Base-by-base conservation (phyloP, 306 rosid species). In the Citrullus amarus region DNA sequence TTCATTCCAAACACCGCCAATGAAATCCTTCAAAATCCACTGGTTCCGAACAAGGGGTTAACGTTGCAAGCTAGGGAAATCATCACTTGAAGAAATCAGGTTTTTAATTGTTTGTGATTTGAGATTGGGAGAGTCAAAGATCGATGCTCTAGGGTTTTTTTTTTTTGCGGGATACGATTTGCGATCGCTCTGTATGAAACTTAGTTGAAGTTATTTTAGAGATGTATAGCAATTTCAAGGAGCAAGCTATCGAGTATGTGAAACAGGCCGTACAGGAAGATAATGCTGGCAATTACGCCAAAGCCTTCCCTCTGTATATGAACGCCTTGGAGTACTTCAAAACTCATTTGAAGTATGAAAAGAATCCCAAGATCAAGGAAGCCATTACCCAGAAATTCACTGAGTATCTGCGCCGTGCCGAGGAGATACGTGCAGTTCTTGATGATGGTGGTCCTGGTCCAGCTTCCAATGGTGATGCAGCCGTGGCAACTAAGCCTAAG, bases 141-240 rank as follows among this genome's bases (percentile, higher is more conserved):
- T n/a, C 74, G 73, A 72, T 41, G 71, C 48, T 70, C 57, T 67
- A 68, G 80, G 63, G 77, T 82, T 82, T 77, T 28, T 46, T 22
- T 41, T 48, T 13, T 4, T 36, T 39, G 13, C 18, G 6, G 76
- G n/a, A 20, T 22, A 18, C 57, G 20, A 71, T 71, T 71, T 46
- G 39, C 30, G 77, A 51, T 50, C 39, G 78, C 10, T 14, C 56
- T 6, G 54, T 48, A 83, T 85, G 87, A 81, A 76, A 79, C 82
- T 58, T 75, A 50, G 60, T 43, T 20, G 54, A 71, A 44, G 76
- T 54, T 25, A 43, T 9, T 6, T 38, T 18, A 79, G 83, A 78
- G 82, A 96, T 96, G 99, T 96, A 96, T 71, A 96, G 99, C 93
- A 96, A 96, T 89, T 96, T 92, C 83, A 96, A 92, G 84, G 99